Conservation (phyloP, 768 basidiomycete genomes). For the Hygrophorus pudorinus region DNA sequence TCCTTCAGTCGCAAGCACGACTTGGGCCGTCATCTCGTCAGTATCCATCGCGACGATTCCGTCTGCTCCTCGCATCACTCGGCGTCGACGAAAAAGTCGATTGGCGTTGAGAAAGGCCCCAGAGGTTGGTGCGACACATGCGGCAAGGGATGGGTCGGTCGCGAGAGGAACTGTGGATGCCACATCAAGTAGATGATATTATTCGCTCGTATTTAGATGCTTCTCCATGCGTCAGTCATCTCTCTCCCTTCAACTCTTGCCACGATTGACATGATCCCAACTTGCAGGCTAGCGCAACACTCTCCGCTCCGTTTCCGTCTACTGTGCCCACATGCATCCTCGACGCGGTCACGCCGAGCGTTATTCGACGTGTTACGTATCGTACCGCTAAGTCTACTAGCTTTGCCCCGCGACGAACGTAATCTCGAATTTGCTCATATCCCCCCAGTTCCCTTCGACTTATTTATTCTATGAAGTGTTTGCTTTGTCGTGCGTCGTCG, state of each 20-base stretch:
- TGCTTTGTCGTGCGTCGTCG: not conserved
- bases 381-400: slow-evolving; percentile 46
- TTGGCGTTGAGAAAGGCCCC: slow-evolving; percentile 57
- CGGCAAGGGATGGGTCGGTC: slow-evolving; percentile 58
- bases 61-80: slow-evolving; percentile 33
- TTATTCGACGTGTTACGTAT: slow-evolving; percentile 53
- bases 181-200: slow-evolving; percentile 43
- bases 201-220: slow-evolving; percentile 10
- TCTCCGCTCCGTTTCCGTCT: slow-evolving; percentile 17
- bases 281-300: slow-evolving; percentile 20
- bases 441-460: slow-evolving; percentile 9
- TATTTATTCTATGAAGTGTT: slow-evolving; percentile 2
- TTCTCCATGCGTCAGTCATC: slow-evolving; percentile 23
- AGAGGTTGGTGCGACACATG: slow-evolving; percentile 68
- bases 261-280: slow-evolving; percentile 13
- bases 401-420: slow-evolving; percentile 60
- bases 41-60: slow-evolving; percentile 70
- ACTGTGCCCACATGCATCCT: slow-evolving; percentile 9
- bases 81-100: slow-evolving; percentile 32
- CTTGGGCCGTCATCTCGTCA: slow-evolving; percentile 78
- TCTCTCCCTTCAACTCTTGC: slow-evolving; percentile 4
- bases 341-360: slow-evolving; percentile 32
- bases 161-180: slow-evolving; percentile 47
- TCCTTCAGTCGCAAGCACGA: slow-evolving; percentile 95
- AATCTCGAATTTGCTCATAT: slow-evolving; percentile 38